Percentiles rank a stretch among this genome's conserved stretches.
phyloP scores from a whole-genome alignment of 2,329 filamentous ascomycete species.

The Furcasterigmium furcatum region DNA sequence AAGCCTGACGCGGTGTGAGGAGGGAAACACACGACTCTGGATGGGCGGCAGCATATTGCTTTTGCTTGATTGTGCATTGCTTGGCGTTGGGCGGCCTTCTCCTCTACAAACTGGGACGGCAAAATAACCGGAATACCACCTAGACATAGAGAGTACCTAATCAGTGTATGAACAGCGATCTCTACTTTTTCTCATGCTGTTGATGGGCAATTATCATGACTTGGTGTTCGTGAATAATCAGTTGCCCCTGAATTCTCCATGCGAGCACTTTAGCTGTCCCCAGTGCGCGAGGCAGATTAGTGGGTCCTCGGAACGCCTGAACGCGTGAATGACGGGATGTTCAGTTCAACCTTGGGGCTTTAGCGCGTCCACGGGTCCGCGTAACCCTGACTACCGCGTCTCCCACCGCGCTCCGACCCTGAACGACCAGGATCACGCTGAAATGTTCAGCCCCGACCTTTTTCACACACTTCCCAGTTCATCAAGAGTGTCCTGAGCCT shows the following conservation, averaged over 20 bases:
- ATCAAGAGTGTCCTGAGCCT: no score
- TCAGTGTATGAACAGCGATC: conserved; percentile 1
- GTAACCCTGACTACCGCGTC: background rate
- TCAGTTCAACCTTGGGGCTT: background rate
- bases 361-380: conserved; percentile 2
- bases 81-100: conserved; percentile 1
- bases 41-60: background rate
- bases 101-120: no score
- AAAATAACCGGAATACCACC: background rate
- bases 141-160: conserved; percentile 3
- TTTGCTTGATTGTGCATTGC: background rate
- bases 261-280: no score
- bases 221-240: no score
- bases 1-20: conserved; percentile 12
- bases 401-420: background rate
- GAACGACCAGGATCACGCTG: background rate
- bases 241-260: no score
- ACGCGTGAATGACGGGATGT: conserved; percentile 4
- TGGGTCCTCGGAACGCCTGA: no score
- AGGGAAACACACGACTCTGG: no score
- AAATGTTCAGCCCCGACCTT: background rate
- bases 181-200: background rate
- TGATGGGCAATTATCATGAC: no score
- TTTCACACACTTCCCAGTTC: background rate
- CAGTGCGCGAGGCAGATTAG: no score